A percentile compares a stretch with the other conserved stretches of the same genome.
phyloP scores from a whole-genome alignment of 2,329 filamentous ascomycete species.

The Xylaria sp. region DNA sequence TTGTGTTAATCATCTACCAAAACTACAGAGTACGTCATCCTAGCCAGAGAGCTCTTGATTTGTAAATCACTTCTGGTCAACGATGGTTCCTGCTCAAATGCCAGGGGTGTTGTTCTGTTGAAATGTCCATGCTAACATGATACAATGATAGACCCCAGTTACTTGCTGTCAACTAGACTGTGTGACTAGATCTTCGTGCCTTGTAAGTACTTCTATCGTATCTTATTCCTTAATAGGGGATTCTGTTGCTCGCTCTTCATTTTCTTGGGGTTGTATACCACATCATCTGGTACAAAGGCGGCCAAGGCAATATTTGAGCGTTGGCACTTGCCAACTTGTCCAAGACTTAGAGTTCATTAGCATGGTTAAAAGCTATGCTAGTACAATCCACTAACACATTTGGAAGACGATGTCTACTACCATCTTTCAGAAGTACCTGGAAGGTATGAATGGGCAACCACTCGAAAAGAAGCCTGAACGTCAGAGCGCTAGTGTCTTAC shows the following conservation, averaged over 20 bases:
- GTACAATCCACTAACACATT: not conserved
- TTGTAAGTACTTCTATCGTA: constrained; percentile 2
- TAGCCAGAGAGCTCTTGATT: not conserved
- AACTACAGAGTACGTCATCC: not conserved
- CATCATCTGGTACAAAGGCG: not conserved
- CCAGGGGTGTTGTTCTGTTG: not conserved
- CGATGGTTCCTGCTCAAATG: not conserved
- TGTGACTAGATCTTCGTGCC: not conserved
- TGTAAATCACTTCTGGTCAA: not conserved
- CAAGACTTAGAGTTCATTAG: not conserved
- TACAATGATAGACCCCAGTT: no score
- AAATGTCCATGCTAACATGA: constrained; percentile 2
- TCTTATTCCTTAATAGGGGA: not conserved
- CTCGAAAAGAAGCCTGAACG: constrained; percentile 9
- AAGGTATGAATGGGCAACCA: constrained; percentile 24
- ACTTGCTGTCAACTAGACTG: not conserved
- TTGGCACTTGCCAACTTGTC: not conserved
- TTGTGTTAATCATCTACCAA: not conserved
- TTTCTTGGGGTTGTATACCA: no score
- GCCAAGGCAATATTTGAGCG: not conserved
- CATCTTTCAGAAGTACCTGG: constrained; percentile 17
- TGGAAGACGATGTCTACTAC: constrained; percentile 1
- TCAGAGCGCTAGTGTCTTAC: constrained; percentile 1
- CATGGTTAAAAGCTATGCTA: not conserved
- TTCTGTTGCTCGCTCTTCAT: not conserved